A percentile compares a stretch with the other conserved stretches of the same genome.
Conservation (phyloP, 768 basidiomycete species). For the Coprinopsis sp. region DNA sequence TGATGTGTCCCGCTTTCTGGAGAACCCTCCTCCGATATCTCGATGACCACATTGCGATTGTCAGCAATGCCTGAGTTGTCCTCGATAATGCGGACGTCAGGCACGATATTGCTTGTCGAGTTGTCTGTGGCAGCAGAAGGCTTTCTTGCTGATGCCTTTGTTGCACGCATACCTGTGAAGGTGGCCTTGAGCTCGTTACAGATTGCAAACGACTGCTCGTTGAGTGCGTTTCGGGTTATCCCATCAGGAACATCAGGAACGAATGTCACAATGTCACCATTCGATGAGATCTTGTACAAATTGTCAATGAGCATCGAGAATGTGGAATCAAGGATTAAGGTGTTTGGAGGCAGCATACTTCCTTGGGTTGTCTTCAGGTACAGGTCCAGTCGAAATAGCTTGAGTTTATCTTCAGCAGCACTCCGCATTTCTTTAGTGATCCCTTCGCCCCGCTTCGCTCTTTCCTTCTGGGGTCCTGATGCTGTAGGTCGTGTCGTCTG, state of each 20-base stretch:
- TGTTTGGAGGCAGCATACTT: background rate
- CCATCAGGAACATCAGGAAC: background rate
- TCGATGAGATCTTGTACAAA: background rate
- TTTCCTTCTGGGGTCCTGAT: background rate
- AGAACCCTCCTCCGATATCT: too few species aligned
- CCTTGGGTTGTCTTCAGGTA: background rate
- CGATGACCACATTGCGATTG: too few species aligned
- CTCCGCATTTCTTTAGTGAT: conserved; percentile 7
- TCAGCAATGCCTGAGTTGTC: too few species aligned
- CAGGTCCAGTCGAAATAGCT: background rate
- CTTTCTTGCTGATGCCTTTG: too few species aligned
- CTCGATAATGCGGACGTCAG: too few species aligned
- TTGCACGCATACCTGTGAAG: too few species aligned
- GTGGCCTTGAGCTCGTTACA: too few species aligned
- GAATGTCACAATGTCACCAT: background rate
- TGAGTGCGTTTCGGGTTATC: background rate
- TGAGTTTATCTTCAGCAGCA: background rate
- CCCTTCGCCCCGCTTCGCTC: conserved; percentile 4
- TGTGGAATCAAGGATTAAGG: conserved; percentile 4
- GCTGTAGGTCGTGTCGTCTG: background rate
- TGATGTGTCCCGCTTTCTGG: too few species aligned
- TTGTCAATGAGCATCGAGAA: conserved; percentile 3
- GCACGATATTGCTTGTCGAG: too few species aligned
- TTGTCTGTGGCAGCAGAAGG: too few species aligned
- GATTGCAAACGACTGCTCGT: too few species aligned